These are phyloP conservation scores for Flammula alnicola DNA, from an alignment of 1,284 basidiomycete genomes.

Conservation along the genomic window DNA sequence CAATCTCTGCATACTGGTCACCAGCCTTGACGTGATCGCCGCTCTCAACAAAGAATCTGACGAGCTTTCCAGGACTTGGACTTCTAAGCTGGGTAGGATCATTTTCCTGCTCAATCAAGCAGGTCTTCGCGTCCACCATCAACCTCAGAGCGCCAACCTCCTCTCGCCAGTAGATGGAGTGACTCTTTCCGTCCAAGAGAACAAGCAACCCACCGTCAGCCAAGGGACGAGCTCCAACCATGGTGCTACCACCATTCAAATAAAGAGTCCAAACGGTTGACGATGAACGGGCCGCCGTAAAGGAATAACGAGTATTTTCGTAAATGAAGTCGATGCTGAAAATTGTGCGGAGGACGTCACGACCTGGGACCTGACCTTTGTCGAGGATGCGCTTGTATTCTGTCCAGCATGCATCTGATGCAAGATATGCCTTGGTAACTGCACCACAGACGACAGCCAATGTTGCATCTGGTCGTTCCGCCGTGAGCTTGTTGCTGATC, in stretches of 20 bases:
- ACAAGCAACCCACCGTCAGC: conserved; percentile 96
- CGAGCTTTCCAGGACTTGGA: conserved; percentile 96
- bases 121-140: conserved; percentile 97
- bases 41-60: conserved; percentile 94
- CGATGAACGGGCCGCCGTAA: conserved; percentile 94
- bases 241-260: conserved; percentile 91
- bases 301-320: conserved; percentile 94
- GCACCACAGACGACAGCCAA: conserved; percentile 97
- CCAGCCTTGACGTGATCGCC: conserved; percentile 97
- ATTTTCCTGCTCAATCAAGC: conserved; percentile 98
- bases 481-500: conserved; percentile 95
- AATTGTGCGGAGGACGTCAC: conserved; percentile 95
- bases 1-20: conserved; percentile 98
- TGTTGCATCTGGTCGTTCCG: conserved; percentile 91
- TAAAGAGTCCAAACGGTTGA: conserved; percentile 91
- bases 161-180: conserved; percentile 98
- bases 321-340: conserved; percentile 99
- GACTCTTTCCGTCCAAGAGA: conserved; percentile 91
- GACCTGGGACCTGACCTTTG: conserved; percentile 97
- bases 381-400: conserved; percentile 97
- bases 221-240: conserved; percentile 89
- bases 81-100: conserved; percentile 97
- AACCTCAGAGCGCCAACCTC: conserved; percentile 94
- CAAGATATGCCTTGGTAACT: conserved; percentile 94
- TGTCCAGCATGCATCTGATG: conserved; percentile 86